A percentile compares a stretch with the other conserved stretches of the same genome.
Conservation (phyloP, 2,329 filamentous ascomycete species). For the Fusarium hainanense region DNA sequence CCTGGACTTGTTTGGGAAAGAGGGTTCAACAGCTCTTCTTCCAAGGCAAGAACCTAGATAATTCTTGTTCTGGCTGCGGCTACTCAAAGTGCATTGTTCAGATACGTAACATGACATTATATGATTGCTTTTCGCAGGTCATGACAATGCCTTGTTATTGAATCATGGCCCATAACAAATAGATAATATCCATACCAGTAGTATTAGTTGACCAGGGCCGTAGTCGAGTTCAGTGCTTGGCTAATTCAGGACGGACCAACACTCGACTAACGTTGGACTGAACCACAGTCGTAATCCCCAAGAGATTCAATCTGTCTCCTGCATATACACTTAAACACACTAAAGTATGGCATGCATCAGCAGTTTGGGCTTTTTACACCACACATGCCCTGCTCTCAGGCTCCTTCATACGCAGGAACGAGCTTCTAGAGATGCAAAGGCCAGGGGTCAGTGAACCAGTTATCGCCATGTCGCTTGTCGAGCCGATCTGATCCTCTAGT, state of each 20-base stretch:
- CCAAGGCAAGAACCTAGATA: slow-evolving; percentile 23
- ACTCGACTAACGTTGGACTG: slow-evolving; percentile 4
- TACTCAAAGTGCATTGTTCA: neutral
- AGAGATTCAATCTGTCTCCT: neutral
- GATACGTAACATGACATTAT: neutral
- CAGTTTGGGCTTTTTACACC: slow-evolving; percentile 5
- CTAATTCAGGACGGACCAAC: slow-evolving; percentile 9
- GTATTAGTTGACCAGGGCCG: neutral
- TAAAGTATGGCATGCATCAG: slow-evolving; percentile 11
- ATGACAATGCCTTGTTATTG: neutral
- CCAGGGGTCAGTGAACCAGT: slow-evolving; percentile 22
- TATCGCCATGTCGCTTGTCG: slow-evolving; percentile 37
- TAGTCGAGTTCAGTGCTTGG: neutral
- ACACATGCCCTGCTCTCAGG: neutral
- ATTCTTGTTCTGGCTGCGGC: neutral
- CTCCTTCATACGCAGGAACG: slow-evolving; percentile 24
- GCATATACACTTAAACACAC: neutral
- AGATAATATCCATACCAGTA: neutral
- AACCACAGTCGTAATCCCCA: neutral
- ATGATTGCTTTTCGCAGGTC: neutral
- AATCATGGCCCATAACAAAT: neutral
- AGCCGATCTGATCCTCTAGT: slow-evolving; percentile 27
- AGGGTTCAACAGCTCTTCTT: slow-evolving; percentile 4
- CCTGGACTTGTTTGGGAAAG: slow-evolving; percentile 16
- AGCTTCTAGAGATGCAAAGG: slow-evolving; percentile 4